A percentile compares a stretch with the other conserved stretches of the same genome.
Evolutionary conservation across 495 filamentous ascomycete species (phyloP).

Genomic region (Choiromyces venosus): DNA sequence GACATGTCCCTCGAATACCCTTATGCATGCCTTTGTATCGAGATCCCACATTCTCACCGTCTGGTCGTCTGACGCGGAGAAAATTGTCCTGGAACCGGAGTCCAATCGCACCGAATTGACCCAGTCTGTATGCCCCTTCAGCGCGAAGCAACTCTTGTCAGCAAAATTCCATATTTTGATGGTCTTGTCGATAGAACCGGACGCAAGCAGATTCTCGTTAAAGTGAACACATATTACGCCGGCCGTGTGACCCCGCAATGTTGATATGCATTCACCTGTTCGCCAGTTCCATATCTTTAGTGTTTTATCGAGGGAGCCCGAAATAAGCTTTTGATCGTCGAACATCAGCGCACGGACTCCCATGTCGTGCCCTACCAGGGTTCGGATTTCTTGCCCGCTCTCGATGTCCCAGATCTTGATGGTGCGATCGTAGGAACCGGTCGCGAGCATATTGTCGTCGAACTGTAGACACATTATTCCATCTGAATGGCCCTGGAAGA

Average conservation of each 20-base stretch:
- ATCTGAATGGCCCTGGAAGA: conserved; percentile 84
- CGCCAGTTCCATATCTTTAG: conserved; percentile 95
- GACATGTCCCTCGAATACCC: conserved; percentile 73
- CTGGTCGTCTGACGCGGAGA: conserved; percentile 90
- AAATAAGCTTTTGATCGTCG: conserved; percentile 84
- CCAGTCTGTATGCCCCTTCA: conserved; percentile 86
- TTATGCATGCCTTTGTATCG: conserved; percentile 69
- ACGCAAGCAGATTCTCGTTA: conserved; percentile 71
- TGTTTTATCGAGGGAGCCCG: conserved; percentile 71
- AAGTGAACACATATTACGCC: conserved; percentile 86
- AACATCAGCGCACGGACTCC: conserved; percentile 89
- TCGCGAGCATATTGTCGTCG: conserved; percentile 83
- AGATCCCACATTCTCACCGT: conserved; percentile 91
- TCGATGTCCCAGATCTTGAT: conserved; percentile 96
- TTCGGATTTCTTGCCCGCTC: conserved; percentile 75
- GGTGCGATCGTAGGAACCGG: conserved; percentile 89
- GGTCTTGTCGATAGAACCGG: conserved; percentile 79
- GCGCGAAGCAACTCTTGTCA: conserved; percentile 66
- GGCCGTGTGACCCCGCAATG: conserved; percentile 65
- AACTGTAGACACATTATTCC: conserved; percentile 96
- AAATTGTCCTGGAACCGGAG: conserved; percentile 68
- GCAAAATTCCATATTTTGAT: conserved; percentile 93
- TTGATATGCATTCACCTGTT: conserved; percentile 81
- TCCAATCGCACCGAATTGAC: conserved; percentile 90
- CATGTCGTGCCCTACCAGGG: conserved; percentile 69